Base-by-base conservation (phyloP, 495 filamentous ascomycete genomes). In the Xylaria castorea region DNA sequence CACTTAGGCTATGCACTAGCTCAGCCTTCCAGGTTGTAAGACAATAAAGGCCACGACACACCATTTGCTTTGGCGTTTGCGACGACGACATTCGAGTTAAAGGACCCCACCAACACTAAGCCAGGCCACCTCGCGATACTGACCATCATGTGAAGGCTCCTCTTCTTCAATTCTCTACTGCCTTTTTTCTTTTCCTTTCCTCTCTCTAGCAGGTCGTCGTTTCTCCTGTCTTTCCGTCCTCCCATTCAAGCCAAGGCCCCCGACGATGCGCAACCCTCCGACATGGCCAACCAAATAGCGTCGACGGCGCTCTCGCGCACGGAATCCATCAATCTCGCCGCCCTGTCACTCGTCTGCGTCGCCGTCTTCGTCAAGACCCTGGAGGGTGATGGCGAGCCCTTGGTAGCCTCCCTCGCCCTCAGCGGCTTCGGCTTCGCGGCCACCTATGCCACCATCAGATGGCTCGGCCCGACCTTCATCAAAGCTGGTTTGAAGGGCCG, bases 381-480 rank as follows among this genome's bases (percentile, higher is more conserved):
- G 79, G 82, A 85, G 58, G 83, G 81, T 71, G 94, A 98, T 79
- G 95, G 94, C 76, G 94, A 93, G 75, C 97, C 97, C 20, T 86
- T 99, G 68, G 85, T 97, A 72, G 94, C 94, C 9, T 97, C 94
- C 18, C 84, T 97, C 50, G 94, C 94, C 7, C 91, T 98, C 74
- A 92, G 92, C 77, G 91, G 92, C 14, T 86, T 98, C 69, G 94
- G 92, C 5, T 99, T 97, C 79, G 83, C 92, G 7, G 87, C 89
- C 25, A 88, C 89, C 4, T 98, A 91, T 79, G 90, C 92, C 65
- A 85, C 98, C 81, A 95, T 99, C 79, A 85, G 91, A 85, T 98
- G 96, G 97, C 90, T 98, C n/a, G 95, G 95, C 1, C 90, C 92
- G 27, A 90, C 91, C 1, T 98, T 98, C 76, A 92, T 98, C 75